Base-by-base conservation (phyloP, 2,329 filamentous ascomycete species). In the Sarocladium kiliense region DNA sequence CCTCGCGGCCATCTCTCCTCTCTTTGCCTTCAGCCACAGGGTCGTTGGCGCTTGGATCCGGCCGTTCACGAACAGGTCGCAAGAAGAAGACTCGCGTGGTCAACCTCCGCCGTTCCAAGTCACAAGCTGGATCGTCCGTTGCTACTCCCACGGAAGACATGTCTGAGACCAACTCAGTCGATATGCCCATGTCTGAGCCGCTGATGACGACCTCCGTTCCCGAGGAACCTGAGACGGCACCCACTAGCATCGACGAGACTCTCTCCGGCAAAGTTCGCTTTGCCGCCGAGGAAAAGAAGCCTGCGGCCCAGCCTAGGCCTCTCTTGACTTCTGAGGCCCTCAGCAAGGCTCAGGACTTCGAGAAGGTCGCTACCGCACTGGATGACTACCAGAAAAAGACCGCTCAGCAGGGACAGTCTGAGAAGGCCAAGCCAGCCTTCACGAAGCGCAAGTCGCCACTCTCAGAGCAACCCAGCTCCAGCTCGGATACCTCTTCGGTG, bases 81-180 rank as follows among this genome's bases (percentile, higher is more conserved):
- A 93, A 89, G 74, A 89, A 89, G 77, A 95, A 93, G 80, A 90
- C 84, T 57, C 80, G 90, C 19, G 86, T 95, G 14, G 88, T 95
- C 58, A 91, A 95, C 64, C 76, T 95, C 14, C 81, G 90, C n/a
- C 84, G 80, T 58, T 76, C 81, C 58, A 81, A 80, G 63, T 74
- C 76, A 3, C 77, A 79, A 57, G 69, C 75, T 26, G 81, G 77
- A 36, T 81, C 81, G 12, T 75, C 75, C 11, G 75, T 76, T 21
- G 79, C 77, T 23, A 72, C 68, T 11, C 74, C 71, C 23, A 56
- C 47, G 16, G 76, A 77, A 21, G 69, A 71, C 23, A 69, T 73
- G 19, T 82, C 81, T 5, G 82, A 81, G 26, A 72, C 73, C 1
- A 74, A 74, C 23, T 86, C 82, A 16, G 73, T 84, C 23, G 75